A percentile compares a stretch with the other conserved stretches of the same genome.
Conservation (phyloP, 2,329 filamentous ascomycete species). For the Laburnicola sp. region DNA sequence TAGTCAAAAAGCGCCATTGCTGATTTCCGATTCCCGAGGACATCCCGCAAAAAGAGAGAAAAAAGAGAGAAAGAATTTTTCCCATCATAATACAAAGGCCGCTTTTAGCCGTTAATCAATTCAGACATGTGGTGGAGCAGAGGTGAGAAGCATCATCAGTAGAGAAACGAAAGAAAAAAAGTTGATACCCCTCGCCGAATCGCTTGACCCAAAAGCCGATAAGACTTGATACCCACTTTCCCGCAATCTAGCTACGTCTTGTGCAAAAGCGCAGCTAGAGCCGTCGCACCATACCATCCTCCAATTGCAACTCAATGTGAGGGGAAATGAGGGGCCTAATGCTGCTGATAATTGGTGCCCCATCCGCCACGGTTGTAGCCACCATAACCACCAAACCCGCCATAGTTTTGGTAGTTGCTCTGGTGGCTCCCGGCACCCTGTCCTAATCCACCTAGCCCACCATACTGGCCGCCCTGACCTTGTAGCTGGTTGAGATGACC, state of each 20-base stretch:
- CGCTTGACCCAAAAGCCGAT: slow-evolving; percentile 20
- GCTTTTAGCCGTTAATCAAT: slow-evolving; percentile 32
- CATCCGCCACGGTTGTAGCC: slow-evolving; percentile 52
- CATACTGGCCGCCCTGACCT: slow-evolving; percentile 55
- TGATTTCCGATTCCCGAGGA: slow-evolving; percentile 22
- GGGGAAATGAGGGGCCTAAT: slow-evolving; percentile 25
- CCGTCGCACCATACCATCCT: neutral
- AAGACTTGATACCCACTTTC: slow-evolving; percentile 30
- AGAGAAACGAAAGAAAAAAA: slow-evolving; percentile 20
- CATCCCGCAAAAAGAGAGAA: slow-evolving; percentile 20
- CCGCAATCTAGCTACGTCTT: slow-evolving; percentile 2
- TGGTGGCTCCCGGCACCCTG: slow-evolving; percentile 52
- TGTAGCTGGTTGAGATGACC: slow-evolving; percentile 51
- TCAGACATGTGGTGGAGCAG: slow-evolving; percentile 12
- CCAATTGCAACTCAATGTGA: slow-evolving; percentile 9
- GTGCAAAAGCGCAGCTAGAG: slow-evolving; percentile 9
- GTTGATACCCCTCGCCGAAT: slow-evolving; percentile 30
- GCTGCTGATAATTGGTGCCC: slow-evolving; percentile 53
- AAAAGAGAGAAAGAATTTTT: slow-evolving; percentile 23
- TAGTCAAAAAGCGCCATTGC: slow-evolving; percentile 5
- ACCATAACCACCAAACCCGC: slow-evolving; percentile 50
- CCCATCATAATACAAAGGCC: slow-evolving; percentile 38
- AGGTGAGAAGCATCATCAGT: neutral
- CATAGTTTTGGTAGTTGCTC: slow-evolving; percentile 49
- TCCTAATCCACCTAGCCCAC: slow-evolving; percentile 57